Conservation (phyloP, 2,329 filamentous ascomycete species). For the Paracamarosporium sp. region DNA sequence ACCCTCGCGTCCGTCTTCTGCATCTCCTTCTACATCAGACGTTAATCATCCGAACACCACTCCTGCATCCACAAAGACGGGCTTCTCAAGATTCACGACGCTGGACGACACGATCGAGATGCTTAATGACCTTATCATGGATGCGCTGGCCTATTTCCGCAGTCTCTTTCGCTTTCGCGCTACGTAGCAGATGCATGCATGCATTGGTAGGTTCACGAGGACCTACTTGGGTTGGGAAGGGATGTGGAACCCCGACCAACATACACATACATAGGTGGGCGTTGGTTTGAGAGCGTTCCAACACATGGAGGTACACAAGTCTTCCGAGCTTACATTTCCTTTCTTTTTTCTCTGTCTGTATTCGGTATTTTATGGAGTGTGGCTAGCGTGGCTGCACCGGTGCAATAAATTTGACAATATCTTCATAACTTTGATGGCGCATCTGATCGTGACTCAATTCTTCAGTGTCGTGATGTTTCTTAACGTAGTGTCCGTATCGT, state of each 20-base stretch:
- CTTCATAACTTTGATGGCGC: not conserved
- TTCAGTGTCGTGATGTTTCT: not conserved
- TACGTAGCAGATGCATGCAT: conserved; percentile 8
- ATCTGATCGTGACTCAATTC: not conserved
- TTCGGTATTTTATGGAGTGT: conserved; percentile 36
- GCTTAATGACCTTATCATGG: conserved; percentile 46
- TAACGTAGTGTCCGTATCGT: not conserved
- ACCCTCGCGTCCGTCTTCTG: not conserved
- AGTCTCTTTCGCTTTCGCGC: conserved; percentile 13
- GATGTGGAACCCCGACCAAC: conserved; percentile 15
- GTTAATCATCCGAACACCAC: conserved; percentile 2
- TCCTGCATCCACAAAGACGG: conserved; percentile 4
- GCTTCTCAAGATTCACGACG: conserved; percentile 46
- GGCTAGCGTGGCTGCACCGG: conserved; percentile 7
- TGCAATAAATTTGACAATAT: conserved; percentile 20
- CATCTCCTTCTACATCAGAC: not conserved
- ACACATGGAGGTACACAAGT: conserved; percentile 21
- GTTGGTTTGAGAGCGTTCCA: conserved; percentile 21
- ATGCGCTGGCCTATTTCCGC: conserved; percentile 28
- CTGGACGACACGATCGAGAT: conserved; percentile 50
- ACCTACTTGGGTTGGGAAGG: conserved; percentile 1
- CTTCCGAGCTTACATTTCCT: conserved; percentile 29
- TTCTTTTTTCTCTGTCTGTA: conserved; percentile 39
- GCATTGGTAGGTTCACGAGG: conserved; percentile 9
- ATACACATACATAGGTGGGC: conserved; percentile 32